Base-by-base conservation (phyloP, 2,329 filamentous ascomycete genomes). In the Fusarium austroafricanum region DNA sequence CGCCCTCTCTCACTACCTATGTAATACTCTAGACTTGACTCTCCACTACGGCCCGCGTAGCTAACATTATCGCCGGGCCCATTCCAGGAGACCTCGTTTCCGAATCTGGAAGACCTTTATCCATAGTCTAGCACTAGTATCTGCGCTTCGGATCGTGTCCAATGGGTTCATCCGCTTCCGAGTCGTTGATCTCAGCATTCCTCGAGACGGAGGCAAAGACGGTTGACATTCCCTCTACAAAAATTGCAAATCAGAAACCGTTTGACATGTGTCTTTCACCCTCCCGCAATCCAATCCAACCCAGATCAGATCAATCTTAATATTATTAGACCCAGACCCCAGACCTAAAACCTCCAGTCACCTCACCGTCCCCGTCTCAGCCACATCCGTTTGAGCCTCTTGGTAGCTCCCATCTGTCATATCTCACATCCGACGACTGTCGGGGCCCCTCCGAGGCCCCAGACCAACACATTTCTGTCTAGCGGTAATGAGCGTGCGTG, bases 341-440 rank as follows among this genome's bases (percentile, higher is more conserved):
- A 12, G 20, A 50, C 10, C 38, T 21, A 18, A 3, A 26, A 11
- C 23, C 23, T 6, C 59, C 45, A 64, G 58, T 65, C 40, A n/a
- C 20, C n/a, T 43, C 33, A 21, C 14, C 2, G 8, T 20, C 20
- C 9, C 8, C 6, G 15, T 18, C 38, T 49, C 57, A 67, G 35
- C 53, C 44, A 52, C 59, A 38, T 47, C 56, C 51, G 49, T 56
- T 64, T 57, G 63, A 67, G 57, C 61, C 55, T 62, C 60, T 15
- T 46, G 8, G n/a, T 28, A 31, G 26, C 31, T 29, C 23, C 10
- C 10, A 9, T 33, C 15, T 55, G 40, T 71, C 56, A 65, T 21
- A 59, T 69, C 53, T 67, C 66, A 68, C 31, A 63, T 61, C 66
- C 65, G 56, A 61, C 65, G 17, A 10, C 33, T 37, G 37, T 68